phyloP scores from a whole-genome alignment of 148 eudicot species.

The Silene latifolia region DNA sequence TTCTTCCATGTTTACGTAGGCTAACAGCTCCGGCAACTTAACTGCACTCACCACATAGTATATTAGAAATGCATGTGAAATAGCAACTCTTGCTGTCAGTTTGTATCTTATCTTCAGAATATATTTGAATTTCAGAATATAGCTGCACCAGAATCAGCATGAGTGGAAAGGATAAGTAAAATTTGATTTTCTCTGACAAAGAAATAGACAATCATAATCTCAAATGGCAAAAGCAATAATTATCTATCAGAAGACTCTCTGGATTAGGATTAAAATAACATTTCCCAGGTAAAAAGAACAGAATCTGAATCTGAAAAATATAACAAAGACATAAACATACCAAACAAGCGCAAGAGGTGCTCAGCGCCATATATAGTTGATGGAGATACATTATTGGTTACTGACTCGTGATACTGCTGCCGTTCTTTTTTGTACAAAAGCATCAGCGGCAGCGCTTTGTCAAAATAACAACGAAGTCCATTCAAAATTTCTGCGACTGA shows the following conservation, averaged over 20 bases:
- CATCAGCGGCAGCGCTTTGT: slow-evolving; percentile 78
- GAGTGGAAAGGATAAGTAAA: neutral
- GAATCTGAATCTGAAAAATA: neutral
- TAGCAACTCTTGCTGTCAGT: neutral
- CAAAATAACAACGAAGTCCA: slow-evolving; percentile 82
- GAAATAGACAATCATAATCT: neutral
- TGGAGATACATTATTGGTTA: slow-evolving; percentile 69
- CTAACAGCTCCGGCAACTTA: slow-evolving; percentile 73
- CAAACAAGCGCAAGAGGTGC: slow-evolving; percentile 95
- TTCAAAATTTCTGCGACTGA: slow-evolving; percentile 75
- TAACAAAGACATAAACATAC: slow-evolving; percentile 38
- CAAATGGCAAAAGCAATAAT: neutral
- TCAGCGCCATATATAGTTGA: slow-evolving; percentile 93
- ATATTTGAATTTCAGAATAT: neutral
- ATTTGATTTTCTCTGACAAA: neutral
- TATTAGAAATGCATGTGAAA: slow-evolving; percentile 3
- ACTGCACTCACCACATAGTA: slow-evolving; percentile 43
- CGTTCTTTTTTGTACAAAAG: slow-evolving; percentile 93
- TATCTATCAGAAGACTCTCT: neutral
- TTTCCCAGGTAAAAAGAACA: slow-evolving; percentile 4
- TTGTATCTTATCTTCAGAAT: neutral
- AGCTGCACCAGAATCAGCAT: neutral
- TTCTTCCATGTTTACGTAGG: slow-evolving; percentile 62
- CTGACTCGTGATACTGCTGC: slow-evolving; percentile 67
- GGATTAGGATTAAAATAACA: neutral